These are phyloP conservation scores for Skeletonema grethae DNA, from an alignment of 108 stramenopile genomes.

Conservation along the genomic window DNA sequence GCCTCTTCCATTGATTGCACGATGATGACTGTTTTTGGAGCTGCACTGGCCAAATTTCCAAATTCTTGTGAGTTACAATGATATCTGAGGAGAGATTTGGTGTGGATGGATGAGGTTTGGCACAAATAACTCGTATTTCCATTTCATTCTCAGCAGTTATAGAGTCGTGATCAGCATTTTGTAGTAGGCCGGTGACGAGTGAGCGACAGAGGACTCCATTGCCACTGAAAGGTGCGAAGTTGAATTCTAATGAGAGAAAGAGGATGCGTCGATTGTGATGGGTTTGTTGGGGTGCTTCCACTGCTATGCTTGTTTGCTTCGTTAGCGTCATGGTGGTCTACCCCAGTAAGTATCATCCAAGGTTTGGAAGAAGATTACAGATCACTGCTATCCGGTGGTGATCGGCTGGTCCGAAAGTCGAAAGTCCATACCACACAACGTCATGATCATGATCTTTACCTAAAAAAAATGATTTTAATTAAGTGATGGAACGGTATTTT, in stretches of 20 bases:
- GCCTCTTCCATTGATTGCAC: slow-evolving; percentile 32
- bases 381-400: no score
- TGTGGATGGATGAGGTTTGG: slow-evolving; percentile 32
- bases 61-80: slow-evolving; percentile 5
- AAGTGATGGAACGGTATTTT: no score
- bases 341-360: no score
- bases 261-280: slow-evolving; percentile 1
- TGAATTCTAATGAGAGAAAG: slow-evolving; percentile 31
- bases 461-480: no score
- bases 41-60: slow-evolving; percentile 30
- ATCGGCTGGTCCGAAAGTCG: no score
- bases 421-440: no score
- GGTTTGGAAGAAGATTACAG: no score
- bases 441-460: no score
- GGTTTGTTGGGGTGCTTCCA: neutral
- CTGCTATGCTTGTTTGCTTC: neutral
- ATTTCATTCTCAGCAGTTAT: no score
- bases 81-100: neutral
- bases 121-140: slow-evolving; percentile 38
- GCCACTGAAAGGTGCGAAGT: slow-evolving; percentile 41
- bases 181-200: slow-evolving; percentile 36
- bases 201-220: slow-evolving; percentile 52
- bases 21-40: neutral
- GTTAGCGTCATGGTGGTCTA: neutral
- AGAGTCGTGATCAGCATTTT: slow-evolving; percentile 29